Evolutionary conservation across 1,284 basidiomycete species (phyloP), one percentile per base, ranked within the genome.

Genomic region (Tilletia walkeri): DNA sequence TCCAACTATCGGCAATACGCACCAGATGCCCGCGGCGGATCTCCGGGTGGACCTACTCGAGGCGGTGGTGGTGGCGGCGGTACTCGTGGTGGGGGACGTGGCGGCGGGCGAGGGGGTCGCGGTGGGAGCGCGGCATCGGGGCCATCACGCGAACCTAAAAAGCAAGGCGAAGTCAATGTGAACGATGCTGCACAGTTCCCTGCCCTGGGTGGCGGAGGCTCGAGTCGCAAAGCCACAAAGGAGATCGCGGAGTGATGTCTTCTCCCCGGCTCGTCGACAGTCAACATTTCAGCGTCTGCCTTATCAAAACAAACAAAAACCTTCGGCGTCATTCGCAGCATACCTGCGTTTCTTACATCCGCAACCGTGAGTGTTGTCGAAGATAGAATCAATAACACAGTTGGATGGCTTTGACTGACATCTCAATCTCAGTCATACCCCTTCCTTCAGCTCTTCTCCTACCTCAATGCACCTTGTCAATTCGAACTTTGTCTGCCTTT

Each of bases 1-100:
- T 39, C 56, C 49, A 68, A 59, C 7, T 39, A 38, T 49, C 49
- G 63, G 6, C 53, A 54, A 1, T 68, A 68, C 20, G 59, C 59
- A 10, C 50, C 50, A 6, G 50, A 53, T 53, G 50, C 50, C 4
- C 50, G 20, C 20, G 50, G 41, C 14, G 41, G 14, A 45, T 45
- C 41, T 14, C 9, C 9, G 6, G 41, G 9, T 14, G 41, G 9
- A 14, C 41, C 41, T 14, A 9, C 41, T 9, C 41, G 41, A 45
- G 54, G 54, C 54, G 34, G 24, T n/a, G 50, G 50, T 10, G 18
- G 50, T 4, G 50, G 30, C 54, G 59, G 59, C 10, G 36, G 59
- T 6, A 36, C 30, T n/a, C 59, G 59, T 38, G 59, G 59, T 6
- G 34, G 39, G 4, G 36, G 59, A 63, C 34, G 59, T 14, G 59